Evolutionary conservation across 176 grass and related monocot genomes (phyloP), one percentile per base, ranked within the genome.

Genomic region (Cenchrus americanus): DNA sequence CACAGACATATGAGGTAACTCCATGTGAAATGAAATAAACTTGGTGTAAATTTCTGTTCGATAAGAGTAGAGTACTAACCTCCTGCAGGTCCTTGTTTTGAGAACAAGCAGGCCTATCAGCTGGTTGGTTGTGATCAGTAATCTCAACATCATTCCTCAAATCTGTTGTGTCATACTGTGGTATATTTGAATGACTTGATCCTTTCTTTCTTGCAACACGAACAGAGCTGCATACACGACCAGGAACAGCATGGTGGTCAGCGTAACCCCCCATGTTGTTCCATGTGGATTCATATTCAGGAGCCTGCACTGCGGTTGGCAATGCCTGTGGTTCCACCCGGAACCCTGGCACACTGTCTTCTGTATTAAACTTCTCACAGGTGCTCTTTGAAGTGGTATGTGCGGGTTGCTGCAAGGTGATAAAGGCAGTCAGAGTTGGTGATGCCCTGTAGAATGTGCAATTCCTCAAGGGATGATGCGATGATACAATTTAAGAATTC

Each of bases 381-480:
- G 49, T 92, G 90, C 88, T 89, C 77, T 91, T 96, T 43, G 86
- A 82, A 86, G 71, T 93, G 53, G 52, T 61, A 15, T 96, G 91
- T 37, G 54, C 61, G 11, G 89, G 89, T 72, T 83, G 83, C 77
- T 93, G 75, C 80, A 69, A 48, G 62, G 53, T 77, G 44, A 46
- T 42, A 80, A 75, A 57, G 69, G 22, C 7, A 85, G 5, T 49
- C 26, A 66, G 49, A 75, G 64, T 76, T 64, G 10, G 51, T 84
- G 14, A 69, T 77, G 37, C 37, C 53, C n/a, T 69, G 14, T 6
- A 30, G 42, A 76, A 53, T 17, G n/a, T 80, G n/a, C 66, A 71
- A 50, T 12, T 37, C 43, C 9, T 34, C 14, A 53, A 27, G 27
- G 37, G 27, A 37, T 54, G 69, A 10, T 51, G 46, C 12, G 3